Base-by-base conservation (phyloP, 768 basidiomycete genomes). In the Boletus rex-veris region DNA sequence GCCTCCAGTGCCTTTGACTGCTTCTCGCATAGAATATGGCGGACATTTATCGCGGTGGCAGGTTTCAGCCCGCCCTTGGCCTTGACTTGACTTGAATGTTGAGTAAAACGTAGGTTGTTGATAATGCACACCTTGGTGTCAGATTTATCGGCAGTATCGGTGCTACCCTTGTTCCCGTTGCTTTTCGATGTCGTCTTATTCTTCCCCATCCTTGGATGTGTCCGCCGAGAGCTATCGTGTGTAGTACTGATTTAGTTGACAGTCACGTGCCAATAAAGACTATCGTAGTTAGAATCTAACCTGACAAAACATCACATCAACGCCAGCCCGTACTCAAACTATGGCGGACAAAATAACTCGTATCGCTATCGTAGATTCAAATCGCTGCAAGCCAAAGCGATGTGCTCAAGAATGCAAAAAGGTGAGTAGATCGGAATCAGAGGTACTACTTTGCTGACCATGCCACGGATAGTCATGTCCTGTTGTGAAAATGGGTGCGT, bases 361-460 rank as follows among this genome's bases (percentile, higher is more conserved):
- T 80, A 94, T 98, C 66, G 96, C 96, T 57, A 94, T 98, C 65
- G 90, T 92, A 60, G 90, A 93, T 70, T 63, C 88, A 9, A 93
- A 95, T 77, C 81, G 85, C 51, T 98, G 96, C 78, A 96, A 97
- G 70, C 97, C 97, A 18, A 98, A 99, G 73, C 79, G 91, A 74
- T 94, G 92, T 63, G 90, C 94, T 24, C 95, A 96, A 68, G 97
- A 98, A 74, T 99, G 97, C 76, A 98, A 96, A 81, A 96, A 98
- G 79, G 91, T 88, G 59, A 53, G 59, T 14, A 43, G 46, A 59
- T 54, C 36, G 43, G 21, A 47, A 61, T 58, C 43, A 48, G 28
- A 28, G 3, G 24, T 31, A 28, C 28, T 31, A 28, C 28, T 14
- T 21, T 8, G 35, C 65, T 59, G 35, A 40, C 41, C 53, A 21